These are phyloP conservation scores for Calonectria pseudoreteaudii DNA, from an alignment of 2,329 filamentous ascomycete genomes.

Conservation along the genomic window DNA sequence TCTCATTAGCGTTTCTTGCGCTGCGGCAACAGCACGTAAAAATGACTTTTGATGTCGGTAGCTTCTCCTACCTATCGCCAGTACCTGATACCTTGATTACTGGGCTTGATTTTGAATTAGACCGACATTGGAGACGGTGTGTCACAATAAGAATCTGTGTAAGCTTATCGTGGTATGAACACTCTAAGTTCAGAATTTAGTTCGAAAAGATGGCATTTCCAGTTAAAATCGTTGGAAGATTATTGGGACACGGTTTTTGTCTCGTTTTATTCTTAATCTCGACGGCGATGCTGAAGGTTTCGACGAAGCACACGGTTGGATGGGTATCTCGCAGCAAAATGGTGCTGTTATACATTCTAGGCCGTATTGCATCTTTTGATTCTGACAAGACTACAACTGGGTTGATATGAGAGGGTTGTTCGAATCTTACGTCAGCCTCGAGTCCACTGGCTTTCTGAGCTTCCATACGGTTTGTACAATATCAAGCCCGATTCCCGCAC, in stretches of 20 bases:
- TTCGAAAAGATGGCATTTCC: background rate
- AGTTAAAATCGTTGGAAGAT: background rate
- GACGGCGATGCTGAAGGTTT: background rate
- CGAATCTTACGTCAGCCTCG: background rate
- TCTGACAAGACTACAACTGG: background rate
- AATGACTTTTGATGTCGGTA: too few species aligned
- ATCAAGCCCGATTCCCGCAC: background rate
- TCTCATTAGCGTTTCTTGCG: too few species aligned
- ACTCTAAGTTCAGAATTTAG: too few species aligned
- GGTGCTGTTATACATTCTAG: background rate
- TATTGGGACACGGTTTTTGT: background rate
- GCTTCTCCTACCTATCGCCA: too few species aligned
- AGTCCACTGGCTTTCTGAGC: background rate
- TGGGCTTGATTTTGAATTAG: background rate
- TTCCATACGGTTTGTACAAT: background rate
- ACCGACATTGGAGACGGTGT: background rate
- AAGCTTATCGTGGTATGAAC: background rate
- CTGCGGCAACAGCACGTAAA: too few species aligned
- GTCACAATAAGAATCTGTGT: background rate
- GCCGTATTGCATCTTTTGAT: background rate
- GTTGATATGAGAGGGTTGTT: background rate
- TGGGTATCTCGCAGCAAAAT: background rate
- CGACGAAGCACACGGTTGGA: background rate
- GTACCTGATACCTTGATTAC: too few species aligned
- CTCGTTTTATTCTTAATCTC: background rate